Percentiles rank a stretch among this genome's conserved stretches.
phyloP scores from a whole-genome alignment of 148 eudicot genomes.

The Camellia lanceoleosa region DNA sequence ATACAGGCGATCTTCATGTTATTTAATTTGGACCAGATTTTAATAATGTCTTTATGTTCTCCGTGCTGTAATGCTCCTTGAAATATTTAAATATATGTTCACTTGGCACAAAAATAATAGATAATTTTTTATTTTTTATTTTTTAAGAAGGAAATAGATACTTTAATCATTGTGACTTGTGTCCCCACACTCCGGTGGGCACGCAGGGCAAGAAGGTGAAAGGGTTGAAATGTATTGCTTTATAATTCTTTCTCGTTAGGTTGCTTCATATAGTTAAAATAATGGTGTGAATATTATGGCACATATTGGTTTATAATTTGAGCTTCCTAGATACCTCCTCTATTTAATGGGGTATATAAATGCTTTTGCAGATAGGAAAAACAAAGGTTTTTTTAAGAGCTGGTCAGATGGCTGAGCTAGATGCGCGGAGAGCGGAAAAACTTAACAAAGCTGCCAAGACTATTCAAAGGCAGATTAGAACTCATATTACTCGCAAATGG shows the following conservation, averaged over 20 bases:
- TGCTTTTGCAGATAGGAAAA: conserved; percentile 73
- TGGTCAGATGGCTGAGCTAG: conserved; percentile 96
- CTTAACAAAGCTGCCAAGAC: conserved; percentile 69
- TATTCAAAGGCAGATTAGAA: conserved; percentile 71
- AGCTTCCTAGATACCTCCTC: not conserved
- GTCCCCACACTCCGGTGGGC: too few species aligned
- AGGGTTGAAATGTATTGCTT: too few species aligned
- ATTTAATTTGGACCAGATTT: not conserved
- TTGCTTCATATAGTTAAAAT: conserved; percentile 4
- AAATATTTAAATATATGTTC: conserved; percentile 8
- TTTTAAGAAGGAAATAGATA: not conserved
- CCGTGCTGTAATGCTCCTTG: not conserved
- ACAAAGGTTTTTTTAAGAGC: conserved; percentile 89
- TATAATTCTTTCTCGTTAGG: not conserved
- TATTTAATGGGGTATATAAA: not conserved
- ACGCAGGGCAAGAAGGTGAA: too few species aligned
- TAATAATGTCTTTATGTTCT: not conserved
- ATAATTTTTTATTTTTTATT: not conserved
- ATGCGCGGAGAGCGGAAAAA: conserved; percentile 67
- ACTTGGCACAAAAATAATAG: not conserved
- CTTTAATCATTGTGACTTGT: not conserved
- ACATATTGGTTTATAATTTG: not conserved
- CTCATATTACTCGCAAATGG: conserved; percentile 53
- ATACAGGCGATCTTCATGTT: not conserved
- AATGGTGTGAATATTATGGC: not conserved